These are phyloP conservation scores for Pugionium dolabratum DNA, from an alignment of 345 rosid species.

Conservation along the genomic window DNA sequence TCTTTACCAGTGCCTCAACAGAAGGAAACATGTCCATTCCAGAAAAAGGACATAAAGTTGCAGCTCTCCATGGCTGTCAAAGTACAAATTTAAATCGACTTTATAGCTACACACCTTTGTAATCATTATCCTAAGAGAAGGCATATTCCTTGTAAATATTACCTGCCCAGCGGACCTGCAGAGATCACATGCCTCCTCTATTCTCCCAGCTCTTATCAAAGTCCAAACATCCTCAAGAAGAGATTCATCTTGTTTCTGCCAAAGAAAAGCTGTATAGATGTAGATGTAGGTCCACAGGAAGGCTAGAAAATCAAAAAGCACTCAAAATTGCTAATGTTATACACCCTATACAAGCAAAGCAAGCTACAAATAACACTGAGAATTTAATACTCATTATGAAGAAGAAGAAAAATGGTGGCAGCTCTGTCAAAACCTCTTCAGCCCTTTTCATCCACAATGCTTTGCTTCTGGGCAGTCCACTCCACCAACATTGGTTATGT, in stretches of 20 bases:
- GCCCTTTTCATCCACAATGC: conserved; percentile 12
- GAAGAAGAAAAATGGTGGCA: neutral
- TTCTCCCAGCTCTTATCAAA: conserved; percentile 91
- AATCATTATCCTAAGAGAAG: conserved; percentile 10
- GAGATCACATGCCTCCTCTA: conserved; percentile 86
- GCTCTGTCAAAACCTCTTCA: conserved; percentile 1
- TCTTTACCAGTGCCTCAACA: conserved; percentile 72
- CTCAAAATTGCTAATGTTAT: conserved; percentile 5
- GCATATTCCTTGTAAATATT: conserved; percentile 18
- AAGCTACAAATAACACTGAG: conserved; percentile 7
- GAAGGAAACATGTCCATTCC: conserved; percentile 86
- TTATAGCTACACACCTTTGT: conserved; percentile 18
- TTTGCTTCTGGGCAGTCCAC: conserved; percentile 17
- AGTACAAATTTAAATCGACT: conserved; percentile 9
- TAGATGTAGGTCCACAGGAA: conserved; percentile 11
- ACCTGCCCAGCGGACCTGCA: conserved; percentile 99
- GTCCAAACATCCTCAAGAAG: conserved; percentile 96
- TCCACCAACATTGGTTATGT: conserved; percentile 10
- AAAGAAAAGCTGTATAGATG: conserved; percentile 20
- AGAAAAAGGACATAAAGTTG: conserved; percentile 84
- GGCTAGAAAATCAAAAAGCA: conserved; percentile 18
- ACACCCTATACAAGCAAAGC: conserved; percentile 16
- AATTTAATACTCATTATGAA: neutral
- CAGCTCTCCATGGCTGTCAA: conserved; percentile 94
- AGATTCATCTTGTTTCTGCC: conserved; percentile 94